These are phyloP conservation scores for Thelonectria rubi DNA, from an alignment of 2,329 filamentous ascomycete species.

Conservation along the genomic window DNA sequence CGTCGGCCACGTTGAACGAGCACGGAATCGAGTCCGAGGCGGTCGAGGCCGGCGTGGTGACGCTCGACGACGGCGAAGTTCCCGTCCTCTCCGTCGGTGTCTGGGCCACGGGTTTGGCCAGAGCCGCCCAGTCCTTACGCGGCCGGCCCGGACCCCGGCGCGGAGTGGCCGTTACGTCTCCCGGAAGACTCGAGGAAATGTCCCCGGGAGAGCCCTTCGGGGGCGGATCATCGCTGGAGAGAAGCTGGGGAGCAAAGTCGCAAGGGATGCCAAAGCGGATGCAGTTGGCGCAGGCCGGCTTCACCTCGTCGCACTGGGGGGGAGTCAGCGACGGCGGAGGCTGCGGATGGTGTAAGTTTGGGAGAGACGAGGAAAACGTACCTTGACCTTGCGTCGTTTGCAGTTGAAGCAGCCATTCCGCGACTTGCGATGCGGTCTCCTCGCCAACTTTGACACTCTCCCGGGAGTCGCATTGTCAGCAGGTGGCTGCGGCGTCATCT, in stretches of 20 bases:
- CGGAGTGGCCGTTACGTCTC: slow-evolving; percentile 29
- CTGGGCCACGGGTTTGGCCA: slow-evolving; percentile 33
- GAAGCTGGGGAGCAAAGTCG: slow-evolving; percentile 39
- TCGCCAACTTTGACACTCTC: slow-evolving; percentile 41
- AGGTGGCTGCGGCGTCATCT: slow-evolving; percentile 38
- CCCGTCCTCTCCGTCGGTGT: slow-evolving; percentile 31
- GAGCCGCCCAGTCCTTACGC: slow-evolving; percentile 43
- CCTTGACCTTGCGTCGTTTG: slow-evolving; percentile 46
- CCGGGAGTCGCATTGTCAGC: slow-evolving; percentile 37
- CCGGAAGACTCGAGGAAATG: slow-evolving; percentile 26
- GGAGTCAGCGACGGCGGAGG: too few species aligned
- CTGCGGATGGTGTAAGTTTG: not conserved
- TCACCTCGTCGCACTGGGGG: slow-evolving; percentile 45
- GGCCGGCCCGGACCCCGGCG: slow-evolving; percentile 45
- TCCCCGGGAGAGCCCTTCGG: slow-evolving; percentile 30
- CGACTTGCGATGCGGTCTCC: slow-evolving; percentile 45
- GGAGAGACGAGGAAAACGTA: slow-evolving; percentile 18
- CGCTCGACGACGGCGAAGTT: slow-evolving; percentile 37
- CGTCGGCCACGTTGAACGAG: slow-evolving; percentile 41
- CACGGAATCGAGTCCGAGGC: slow-evolving; percentile 34
- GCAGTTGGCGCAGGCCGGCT: slow-evolving; percentile 46
- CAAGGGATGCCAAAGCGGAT: slow-evolving; percentile 45
- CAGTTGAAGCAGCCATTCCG: slow-evolving; percentile 46
- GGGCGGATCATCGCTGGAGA: slow-evolving; percentile 31
- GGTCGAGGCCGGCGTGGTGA: slow-evolving; percentile 35